Evolutionary conservation across 208 protist genomes (phyloP).

Genomic region (Zelonia costaricensis): DNA sequence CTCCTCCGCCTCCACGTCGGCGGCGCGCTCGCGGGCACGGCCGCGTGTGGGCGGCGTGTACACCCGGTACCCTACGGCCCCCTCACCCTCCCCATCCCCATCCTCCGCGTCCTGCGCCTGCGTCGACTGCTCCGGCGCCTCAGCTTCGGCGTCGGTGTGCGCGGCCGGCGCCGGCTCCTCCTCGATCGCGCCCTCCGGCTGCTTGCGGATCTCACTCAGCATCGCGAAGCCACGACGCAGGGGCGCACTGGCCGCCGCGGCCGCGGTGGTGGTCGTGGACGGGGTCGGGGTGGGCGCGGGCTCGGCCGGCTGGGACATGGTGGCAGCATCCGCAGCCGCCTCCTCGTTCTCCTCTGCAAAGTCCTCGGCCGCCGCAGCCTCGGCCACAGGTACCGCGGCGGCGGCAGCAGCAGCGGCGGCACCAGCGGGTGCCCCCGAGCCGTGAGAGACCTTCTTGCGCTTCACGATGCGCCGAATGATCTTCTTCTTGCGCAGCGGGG

Average conservation of each 20-base stretch:
- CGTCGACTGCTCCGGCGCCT: not conserved
- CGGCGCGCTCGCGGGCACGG: too few relatives aligned
- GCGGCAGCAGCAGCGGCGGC: not conserved
- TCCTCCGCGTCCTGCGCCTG: not conserved
- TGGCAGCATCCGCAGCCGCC: not conserved
- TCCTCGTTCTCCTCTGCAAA: not conserved
- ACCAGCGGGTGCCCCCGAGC: not conserved
- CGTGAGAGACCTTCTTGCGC: constrained; percentile 11
- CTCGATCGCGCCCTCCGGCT: constrained; percentile 17
- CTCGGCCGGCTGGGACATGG: not conserved
- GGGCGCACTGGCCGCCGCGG: not conserved
- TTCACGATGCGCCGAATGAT: constrained; percentile 35
- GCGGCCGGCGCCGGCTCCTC: constrained; percentile 3
- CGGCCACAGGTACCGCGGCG: not conserved
- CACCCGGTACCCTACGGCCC: too few relatives aligned
- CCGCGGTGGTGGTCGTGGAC: not conserved
- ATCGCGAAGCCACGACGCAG: constrained; percentile 16
- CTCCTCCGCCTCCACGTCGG: too few relatives aligned
- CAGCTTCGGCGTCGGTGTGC: not conserved
- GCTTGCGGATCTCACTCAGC: constrained; percentile 26
- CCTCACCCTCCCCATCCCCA: not conserved
- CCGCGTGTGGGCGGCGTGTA: too few relatives aligned
- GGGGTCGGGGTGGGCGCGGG: not conserved
- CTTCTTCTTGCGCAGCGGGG: constrained; percentile 17
- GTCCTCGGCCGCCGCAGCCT: too few relatives aligned